Base-by-base conservation (phyloP, 345 rosid species). In the Eucalyptus decipiens region DNA sequence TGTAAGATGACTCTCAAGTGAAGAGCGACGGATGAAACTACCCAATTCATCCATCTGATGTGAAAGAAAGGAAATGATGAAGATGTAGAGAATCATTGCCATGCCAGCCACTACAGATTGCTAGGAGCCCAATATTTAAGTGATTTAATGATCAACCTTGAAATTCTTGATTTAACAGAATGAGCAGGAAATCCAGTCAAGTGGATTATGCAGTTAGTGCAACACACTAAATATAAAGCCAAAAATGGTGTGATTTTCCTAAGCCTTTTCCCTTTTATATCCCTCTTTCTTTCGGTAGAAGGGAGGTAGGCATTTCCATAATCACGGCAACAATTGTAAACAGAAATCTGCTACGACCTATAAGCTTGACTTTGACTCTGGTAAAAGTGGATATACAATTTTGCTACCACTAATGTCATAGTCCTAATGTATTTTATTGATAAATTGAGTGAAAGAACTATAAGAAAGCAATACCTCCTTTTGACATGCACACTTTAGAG, bases 1-100 rank as follows among this genome's bases (percentile, higher is more conserved):
- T 89, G 96, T 96, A 93, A 96, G 94, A 56, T 92, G 95, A 86
- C 99, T 99, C 89, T 97, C 99, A 9, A 94, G 95, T 65, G 97
- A 97, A 88, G 93, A 89, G 91, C 96, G 94, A 87, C 90, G 92
- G 69, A 96, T 90, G 80, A 87, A 88, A 48, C 88, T 88, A 89
- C 95, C 92, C 81, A 88, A 91, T 89, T 92, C 96, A 89, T 89
- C 89, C 94, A 91, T 93, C 99, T 97, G 95, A 91, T 58, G 37
- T 89, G n/a, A 86, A 88, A 26, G 90, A 65, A 83, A 88, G n/a
- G 50, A 56, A 42, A n/a, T 58, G 21, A 67, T 62, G 56, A 28
- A 58, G 60, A 43, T 28, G 23, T 65, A 28, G 47, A 62, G 42
- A 56, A 69, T 60, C 80, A 45, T 19, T 45, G 51, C 80, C 32